phyloP scores from a whole-genome alignment of 2,329 filamentous ascomycete genomes.

The Rutstroemia sp. region DNA sequence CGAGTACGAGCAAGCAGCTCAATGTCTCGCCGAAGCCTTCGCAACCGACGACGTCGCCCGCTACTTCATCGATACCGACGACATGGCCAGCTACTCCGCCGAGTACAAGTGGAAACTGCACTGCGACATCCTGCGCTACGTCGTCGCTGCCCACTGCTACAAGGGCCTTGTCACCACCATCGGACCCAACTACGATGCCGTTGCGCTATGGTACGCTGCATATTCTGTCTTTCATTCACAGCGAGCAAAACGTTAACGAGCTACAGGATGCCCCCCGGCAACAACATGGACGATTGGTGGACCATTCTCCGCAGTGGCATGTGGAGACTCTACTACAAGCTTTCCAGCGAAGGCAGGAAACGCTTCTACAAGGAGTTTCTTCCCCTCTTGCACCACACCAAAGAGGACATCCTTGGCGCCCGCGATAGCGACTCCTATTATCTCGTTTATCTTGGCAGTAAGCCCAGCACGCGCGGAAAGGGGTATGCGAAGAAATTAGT shows the following conservation, averaged over 20 bases:
- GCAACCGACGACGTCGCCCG: conserved; percentile 64
- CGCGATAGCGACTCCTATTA: conserved; percentile 68
- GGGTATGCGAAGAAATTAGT: conserved; percentile 69
- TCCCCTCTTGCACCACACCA: conserved; percentile 66
- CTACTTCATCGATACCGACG: conserved; percentile 68
- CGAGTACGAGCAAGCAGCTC: conserved; percentile 65
- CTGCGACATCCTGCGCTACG: conserved; percentile 68
- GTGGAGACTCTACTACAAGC: conserved; percentile 69
- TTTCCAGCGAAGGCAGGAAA: conserved; percentile 61
- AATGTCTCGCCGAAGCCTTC: conserved; percentile 71
- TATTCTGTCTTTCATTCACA: neutral
- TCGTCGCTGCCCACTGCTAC: conserved; percentile 67
- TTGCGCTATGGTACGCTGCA: conserved; percentile 64
- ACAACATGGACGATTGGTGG: conserved; percentile 65
- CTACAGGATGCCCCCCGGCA: conserved; percentile 65
- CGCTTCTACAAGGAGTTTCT: conserved; percentile 75
- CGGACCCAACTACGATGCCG: conserved; percentile 68
- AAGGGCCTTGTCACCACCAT: conserved; percentile 68
- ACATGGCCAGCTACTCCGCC: conserved; percentile 53
- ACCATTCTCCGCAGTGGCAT: conserved; percentile 68
- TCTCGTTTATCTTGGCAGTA: conserved; percentile 76
- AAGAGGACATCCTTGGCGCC: conserved; percentile 59
- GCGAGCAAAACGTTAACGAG: neutral
- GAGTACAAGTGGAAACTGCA: conserved; percentile 71
- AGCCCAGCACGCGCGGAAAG: conserved; percentile 59